phyloP scores from a whole-genome alignment of 805 yeast genomes.

The Millerozyma miso region DNA sequence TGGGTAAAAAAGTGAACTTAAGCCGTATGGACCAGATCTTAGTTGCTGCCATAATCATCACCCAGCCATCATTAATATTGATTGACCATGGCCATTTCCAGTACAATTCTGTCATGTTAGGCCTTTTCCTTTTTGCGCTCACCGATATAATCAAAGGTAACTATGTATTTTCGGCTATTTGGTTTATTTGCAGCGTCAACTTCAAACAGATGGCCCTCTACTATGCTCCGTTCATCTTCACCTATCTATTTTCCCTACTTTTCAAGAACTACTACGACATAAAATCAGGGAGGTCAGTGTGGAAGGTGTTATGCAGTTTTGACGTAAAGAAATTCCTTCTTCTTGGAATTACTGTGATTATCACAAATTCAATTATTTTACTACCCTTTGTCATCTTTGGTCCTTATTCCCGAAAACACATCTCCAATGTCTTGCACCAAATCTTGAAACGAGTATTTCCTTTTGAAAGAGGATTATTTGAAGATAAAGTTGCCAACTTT shows the following conservation, averaged over 20 bases:
- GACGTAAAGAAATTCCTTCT: slow-evolving; percentile 55
- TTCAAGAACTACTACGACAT: slow-evolving; percentile 17
- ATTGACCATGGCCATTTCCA: slow-evolving; percentile 98
- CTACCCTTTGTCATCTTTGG: slow-evolving; percentile 9
- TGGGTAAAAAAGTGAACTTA: slow-evolving; percentile 53
- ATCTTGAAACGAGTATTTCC: slow-evolving; percentile 76
- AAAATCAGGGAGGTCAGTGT: slow-evolving; percentile 8
- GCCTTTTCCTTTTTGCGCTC: slow-evolving; percentile 67
- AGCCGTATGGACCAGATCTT: slow-evolving; percentile 73
- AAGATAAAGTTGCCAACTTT: slow-evolving; percentile 94
- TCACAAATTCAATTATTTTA: slow-evolving; percentile 45
- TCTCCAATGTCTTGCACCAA: slow-evolving; percentile 46
- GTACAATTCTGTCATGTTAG: slow-evolving; percentile 91
- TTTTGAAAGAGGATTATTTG: slow-evolving; percentile 88
- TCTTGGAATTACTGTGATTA: slow-evolving; percentile 61
- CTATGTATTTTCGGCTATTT: slow-evolving; percentile 63
- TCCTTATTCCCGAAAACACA: slow-evolving; percentile 6
- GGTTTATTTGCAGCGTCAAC: slow-evolving; percentile 72
- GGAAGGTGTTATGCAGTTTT: slow-evolving; percentile 24
- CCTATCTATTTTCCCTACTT: slow-evolving; percentile 60
- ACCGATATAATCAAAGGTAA: slow-evolving; percentile 61
- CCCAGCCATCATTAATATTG: slow-evolving; percentile 77
- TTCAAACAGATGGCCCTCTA: slow-evolving; percentile 96
- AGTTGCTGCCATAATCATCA: slow-evolving; percentile 71
- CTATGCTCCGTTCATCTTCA: slow-evolving; percentile 86